Conservation (phyloP, 2,329 filamentous ascomycete genomes). For the Blastomyces parvus region DNA sequence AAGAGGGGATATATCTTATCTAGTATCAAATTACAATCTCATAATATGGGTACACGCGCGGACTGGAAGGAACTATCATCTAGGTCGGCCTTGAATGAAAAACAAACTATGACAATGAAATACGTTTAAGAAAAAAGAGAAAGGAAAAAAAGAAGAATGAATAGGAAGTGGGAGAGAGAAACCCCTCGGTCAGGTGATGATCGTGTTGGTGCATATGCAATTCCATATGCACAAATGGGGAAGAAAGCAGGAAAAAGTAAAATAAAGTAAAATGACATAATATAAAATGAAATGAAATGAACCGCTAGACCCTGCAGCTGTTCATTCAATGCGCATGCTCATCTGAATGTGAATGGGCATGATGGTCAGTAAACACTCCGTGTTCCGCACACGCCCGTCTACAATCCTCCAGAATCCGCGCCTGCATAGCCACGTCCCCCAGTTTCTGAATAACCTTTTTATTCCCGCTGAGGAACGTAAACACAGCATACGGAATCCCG, state of each 20-base stretch:
- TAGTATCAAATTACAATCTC: background rate
- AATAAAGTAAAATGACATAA: background rate
- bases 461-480: conserved; percentile 73
- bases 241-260: background rate
- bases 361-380: conserved; percentile 21
- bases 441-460: conserved; percentile 63
- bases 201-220: conserved; percentile 26
- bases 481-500: conserved; percentile 76
- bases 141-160: conserved; percentile 17
- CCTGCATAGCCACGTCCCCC: conserved; percentile 65
- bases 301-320: background rate
- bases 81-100: background rate
- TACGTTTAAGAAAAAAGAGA: conserved; percentile 18
- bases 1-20: background rate
- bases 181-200: conserved; percentile 5
- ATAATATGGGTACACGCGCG: background rate
- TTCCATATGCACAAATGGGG: background rate
- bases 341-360: conserved; percentile 12
- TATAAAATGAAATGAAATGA: conserved; percentile 1
- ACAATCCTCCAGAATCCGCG: conserved; percentile 61
- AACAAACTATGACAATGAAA: background rate
- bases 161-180: conserved; percentile 21
- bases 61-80: background rate
- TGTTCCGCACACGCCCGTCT: conserved; percentile 37
- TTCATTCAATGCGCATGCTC: background rate